A percentile compares a stretch with the other conserved stretches of the same genome.
Conservation (phyloP, 139 green algal species). For the Micractinium conductrix region DNA sequence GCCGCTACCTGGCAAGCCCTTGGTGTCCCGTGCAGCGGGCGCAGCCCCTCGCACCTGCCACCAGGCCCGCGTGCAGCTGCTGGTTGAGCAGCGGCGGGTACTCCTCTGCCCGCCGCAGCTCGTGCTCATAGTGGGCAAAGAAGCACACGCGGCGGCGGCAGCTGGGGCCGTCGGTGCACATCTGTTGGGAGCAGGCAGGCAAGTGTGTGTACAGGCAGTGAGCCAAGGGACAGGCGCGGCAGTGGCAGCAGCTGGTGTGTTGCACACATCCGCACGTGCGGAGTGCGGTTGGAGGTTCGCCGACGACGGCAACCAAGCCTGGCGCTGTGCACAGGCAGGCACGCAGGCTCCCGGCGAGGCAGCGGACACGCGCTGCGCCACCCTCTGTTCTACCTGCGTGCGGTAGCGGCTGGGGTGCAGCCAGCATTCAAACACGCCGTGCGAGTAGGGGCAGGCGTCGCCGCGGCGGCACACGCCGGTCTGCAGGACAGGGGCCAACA, state of each 20-base stretch:
- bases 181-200: slow-evolving; percentile 54
- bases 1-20: too few relatives aligned
- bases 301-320: too few relatives aligned
- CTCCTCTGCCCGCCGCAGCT: slow-evolving; percentile 81
- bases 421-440: slow-evolving; percentile 99
- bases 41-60: slow-evolving; percentile 34
- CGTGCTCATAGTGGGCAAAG: slow-evolving; percentile 90
- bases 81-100: slow-evolving; percentile 64
- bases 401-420: slow-evolving; percentile 93
- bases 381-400: slow-evolving; percentile 77
- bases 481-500: slow-evolving; percentile 46
- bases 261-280: too few relatives aligned
- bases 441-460: slow-evolving; percentile 91
- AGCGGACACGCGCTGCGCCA: too few relatives aligned
- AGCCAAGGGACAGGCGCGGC: neutral
- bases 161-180: slow-evolving; percentile 90
- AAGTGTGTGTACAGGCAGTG: too few relatives aligned
- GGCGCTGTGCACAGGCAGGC: too few relatives aligned
- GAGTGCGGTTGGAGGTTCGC: too few relatives aligned
- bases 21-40: too few relatives aligned
- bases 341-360: too few relatives aligned
- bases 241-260: too few relatives aligned
- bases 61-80: slow-evolving; percentile 57
- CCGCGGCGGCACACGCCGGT: slow-evolving; percentile 81
- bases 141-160: slow-evolving; percentile 97